phyloP scores from a whole-genome alignment of 1,284 basidiomycete genomes.

The Ceratobasidium theobromae region DNA sequence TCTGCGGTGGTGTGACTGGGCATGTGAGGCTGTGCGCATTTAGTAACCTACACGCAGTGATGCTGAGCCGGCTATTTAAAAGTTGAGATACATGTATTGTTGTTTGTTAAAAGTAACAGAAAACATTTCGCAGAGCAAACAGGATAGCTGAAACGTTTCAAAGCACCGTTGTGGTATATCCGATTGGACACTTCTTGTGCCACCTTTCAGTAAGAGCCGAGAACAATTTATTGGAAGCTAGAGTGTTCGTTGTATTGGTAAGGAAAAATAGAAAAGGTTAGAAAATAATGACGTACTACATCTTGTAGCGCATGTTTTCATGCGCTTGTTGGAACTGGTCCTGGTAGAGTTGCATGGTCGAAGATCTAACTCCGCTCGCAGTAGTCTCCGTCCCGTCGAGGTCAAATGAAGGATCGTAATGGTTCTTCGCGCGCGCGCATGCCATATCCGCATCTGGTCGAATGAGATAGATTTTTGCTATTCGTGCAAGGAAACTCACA shows the following conservation, averaged over 20 bases:
- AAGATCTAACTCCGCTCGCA: neutral
- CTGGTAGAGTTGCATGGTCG: neutral
- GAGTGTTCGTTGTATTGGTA: neutral
- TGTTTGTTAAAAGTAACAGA: too few species aligned
- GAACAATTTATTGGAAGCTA: neutral
- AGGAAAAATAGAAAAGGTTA: neutral
- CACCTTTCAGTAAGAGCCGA: neutral
- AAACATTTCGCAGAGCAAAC: too few species aligned
- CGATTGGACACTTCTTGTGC: neutral
- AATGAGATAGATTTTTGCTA: slow-evolving; percentile 67
- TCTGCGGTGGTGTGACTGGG: too few species aligned
- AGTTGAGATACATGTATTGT: too few species aligned
- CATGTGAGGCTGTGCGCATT: too few species aligned
- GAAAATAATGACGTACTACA: neutral
- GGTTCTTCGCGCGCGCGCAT: slow-evolving; percentile 73
- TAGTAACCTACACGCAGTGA: too few species aligned
- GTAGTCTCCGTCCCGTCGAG: neutral
- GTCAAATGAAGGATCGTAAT: slow-evolving; percentile 59
- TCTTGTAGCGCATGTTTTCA: neutral
- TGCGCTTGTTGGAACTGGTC: neutral
- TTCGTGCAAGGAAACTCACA: slow-evolving; percentile 39
- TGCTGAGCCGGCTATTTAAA: too few species aligned
- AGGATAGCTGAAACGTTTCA: too few species aligned
- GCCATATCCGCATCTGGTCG: slow-evolving; percentile 80
- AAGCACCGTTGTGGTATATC: too few species aligned